Base-by-base conservation (phyloP, 2,329 filamentous ascomycete genomes). In the Bipolaris cookei region DNA sequence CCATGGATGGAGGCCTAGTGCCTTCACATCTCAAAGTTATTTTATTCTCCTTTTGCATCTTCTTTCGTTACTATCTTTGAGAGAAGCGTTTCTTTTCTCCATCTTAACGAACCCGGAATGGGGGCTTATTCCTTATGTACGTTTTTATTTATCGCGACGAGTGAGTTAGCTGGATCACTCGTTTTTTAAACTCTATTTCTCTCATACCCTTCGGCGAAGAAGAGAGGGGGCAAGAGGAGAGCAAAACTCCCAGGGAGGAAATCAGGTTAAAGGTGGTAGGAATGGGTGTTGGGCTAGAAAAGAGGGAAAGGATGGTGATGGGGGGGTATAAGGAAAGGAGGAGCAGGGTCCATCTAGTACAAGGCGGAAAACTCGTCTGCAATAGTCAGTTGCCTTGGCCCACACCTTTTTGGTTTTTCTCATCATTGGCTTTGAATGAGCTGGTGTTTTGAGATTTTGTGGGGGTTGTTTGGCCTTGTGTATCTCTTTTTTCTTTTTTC, bases 21-120 rank as follows among this genome's bases (percentile, higher is more conserved):
- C 30, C 37, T 41, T 18, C 7, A 41, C 25, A 41, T 41, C 38
- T 14, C 20, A 41, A 20, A 20, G 16, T 39, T 13, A 38, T 38
- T 23, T 41, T 18, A 10, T 41, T 41, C 11, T 14, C 21, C 6
- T 3, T 23, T 41, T 18, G 11, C 16, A 39, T 28, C 53, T 37
- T 41, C 37, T 50, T 61, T 56, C 56, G n/a, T 54, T 37, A 65
- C 62, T 60, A 44, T 65, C 60, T 42, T 65, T 65, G 58, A 65
- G 45, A 34, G 30, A 14, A 14, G 7, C 34, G n/a, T n/a, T 23
- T 3, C n/a, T 16, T 13, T 47, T 14, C 20, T 48, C 32, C 25
- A 45, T 54, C 38, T 45, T 37, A 16, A 39, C 32, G 21, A n/a
- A 30, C 38, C 25, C n/a, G 35, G 37, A 21, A 14, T 42, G 25